phyloP scores from a whole-genome alignment of 768 basidiomycete genomes.

The Amanita pseudoporphyria region DNA sequence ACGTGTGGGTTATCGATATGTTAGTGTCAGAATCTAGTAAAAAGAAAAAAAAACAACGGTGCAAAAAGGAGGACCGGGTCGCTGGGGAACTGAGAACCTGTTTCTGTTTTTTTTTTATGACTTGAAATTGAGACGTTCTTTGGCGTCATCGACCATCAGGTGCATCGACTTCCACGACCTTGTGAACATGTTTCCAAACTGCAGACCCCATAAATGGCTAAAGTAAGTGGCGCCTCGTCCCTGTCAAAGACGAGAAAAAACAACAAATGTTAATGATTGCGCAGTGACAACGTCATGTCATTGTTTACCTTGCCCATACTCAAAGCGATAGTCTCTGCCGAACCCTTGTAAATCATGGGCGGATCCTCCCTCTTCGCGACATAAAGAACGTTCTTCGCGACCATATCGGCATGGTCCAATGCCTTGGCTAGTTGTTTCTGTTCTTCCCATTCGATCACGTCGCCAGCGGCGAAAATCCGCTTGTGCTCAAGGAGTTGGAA shows the following conservation, averaged over 20 bases:
- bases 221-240: not conserved
- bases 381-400: slow-evolving; percentile 39
- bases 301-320: slow-evolving; percentile 50
- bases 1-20: too few species aligned
- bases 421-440: slow-evolving; percentile 49
- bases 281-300: not conserved
- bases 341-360: slow-evolving; percentile 34
- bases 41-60: too few species aligned
- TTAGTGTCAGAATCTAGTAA: too few species aligned
- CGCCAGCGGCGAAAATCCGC: slow-evolving; percentile 56
- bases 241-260: too few species aligned
- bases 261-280: not conserved
- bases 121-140: not conserved
- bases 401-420: slow-evolving; percentile 31
- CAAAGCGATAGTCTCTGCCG: slow-evolving; percentile 42
- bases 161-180: not conserved
- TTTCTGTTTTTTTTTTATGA: too few species aligned
- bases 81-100: not conserved
- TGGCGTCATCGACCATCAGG: not conserved
- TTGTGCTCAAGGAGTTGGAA: slow-evolving; percentile 43
- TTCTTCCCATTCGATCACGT: slow-evolving; percentile 53
- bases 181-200: slow-evolving; percentile 8
- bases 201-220: slow-evolving; percentile 4
- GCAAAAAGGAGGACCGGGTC: too few species aligned
- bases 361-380: slow-evolving; percentile 27